Percentiles rank a stretch among this genome's conserved stretches.
Evolutionary conservation across 306 rosid species (phyloP).

Genomic region (Aeschynomene evenia): DNA sequence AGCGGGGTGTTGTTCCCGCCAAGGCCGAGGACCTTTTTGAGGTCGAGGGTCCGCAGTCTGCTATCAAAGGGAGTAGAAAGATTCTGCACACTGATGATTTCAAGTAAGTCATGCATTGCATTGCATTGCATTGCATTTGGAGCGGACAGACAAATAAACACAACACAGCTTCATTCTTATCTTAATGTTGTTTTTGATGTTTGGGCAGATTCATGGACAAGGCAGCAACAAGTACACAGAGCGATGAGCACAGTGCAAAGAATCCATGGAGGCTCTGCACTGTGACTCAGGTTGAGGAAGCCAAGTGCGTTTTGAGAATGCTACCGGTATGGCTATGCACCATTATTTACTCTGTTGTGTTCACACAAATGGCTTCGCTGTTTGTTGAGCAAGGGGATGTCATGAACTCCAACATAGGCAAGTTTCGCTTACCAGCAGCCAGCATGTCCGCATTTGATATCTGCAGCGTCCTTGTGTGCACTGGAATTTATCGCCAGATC

Average conservation of each 20-base stretch:
- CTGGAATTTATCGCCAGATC: conserved; percentile 44
- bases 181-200: neutral
- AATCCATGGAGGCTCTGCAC: conserved; percentile 66
- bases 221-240: conserved; percentile 57
- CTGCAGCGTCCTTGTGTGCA: conserved; percentile 53
- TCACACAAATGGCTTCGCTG: conserved; percentile 70
- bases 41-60: conserved; percentile 45
- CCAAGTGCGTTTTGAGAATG: conserved; percentile 60
- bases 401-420: conserved; percentile 45
- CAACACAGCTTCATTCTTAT: too few species aligned
- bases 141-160: too few species aligned
- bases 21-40: conserved; percentile 45
- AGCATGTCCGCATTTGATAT: conserved; percentile 71
- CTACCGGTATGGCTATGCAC: conserved; percentile 68
- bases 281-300: conserved; percentile 68
- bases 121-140: too few species aligned
- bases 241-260: conserved; percentile 28
- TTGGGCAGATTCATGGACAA: conserved; percentile 59
- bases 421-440: conserved; percentile 59
- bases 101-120: too few species aligned
- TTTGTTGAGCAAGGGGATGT: conserved; percentile 68
- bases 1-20: conserved; percentile 37
- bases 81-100: conserved; percentile 46
- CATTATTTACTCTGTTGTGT: conserved; percentile 57
- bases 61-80: conserved; percentile 67